A percentile compares a stretch with the other conserved stretches of the same genome.
These are phyloP conservation scores for Podaxis rugospora DNA, from an alignment of 768 basidiomycete species.

Conservation along the genomic window DNA sequence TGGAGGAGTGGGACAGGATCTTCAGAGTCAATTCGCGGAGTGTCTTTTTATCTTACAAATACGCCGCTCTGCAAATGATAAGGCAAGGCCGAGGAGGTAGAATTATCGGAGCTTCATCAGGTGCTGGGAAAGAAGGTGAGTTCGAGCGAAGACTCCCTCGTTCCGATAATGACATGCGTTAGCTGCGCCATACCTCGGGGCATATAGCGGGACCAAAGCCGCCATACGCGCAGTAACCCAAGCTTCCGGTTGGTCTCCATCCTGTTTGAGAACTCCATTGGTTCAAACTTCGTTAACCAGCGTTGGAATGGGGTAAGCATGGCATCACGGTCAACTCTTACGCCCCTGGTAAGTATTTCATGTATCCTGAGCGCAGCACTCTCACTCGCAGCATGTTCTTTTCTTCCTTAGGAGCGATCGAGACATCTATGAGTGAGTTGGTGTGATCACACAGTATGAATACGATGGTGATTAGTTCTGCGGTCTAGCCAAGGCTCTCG, in stretches of 20 bases:
- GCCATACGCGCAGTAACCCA: constrained; percentile 40
- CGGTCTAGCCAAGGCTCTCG: not conserved
- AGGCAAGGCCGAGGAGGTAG: constrained; percentile 35
- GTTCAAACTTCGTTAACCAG: constrained; percentile 3
- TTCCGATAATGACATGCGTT: not conserved
- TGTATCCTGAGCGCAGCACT: not conserved
- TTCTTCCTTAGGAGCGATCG: not conserved
- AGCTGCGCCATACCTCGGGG: not conserved
- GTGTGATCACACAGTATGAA: not conserved
- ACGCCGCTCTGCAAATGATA: constrained; percentile 34
- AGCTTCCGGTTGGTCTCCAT: constrained; percentile 21
- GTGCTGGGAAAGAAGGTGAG: constrained; percentile 31
- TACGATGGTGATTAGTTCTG: not conserved
- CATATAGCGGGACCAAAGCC: constrained; percentile 36
- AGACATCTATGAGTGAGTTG: constrained; percentile 1
- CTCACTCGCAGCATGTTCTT: not conserved
- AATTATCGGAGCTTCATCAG: constrained; percentile 36
- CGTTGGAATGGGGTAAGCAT: constrained; percentile 17
- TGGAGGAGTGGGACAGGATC: constrained; percentile 25
- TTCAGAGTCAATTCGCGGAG: constrained; percentile 28
- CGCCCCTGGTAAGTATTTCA: constrained; percentile 15
- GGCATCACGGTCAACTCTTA: constrained; percentile 24
- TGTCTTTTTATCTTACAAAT: constrained; percentile 31
- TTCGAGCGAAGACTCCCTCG: constrained; percentile 1
- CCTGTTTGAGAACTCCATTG: not conserved